These are phyloP conservation scores for Cladophialophora chaetospira DNA, from an alignment of 2,329 filamentous ascomycete genomes.

Conservation along the genomic window DNA sequence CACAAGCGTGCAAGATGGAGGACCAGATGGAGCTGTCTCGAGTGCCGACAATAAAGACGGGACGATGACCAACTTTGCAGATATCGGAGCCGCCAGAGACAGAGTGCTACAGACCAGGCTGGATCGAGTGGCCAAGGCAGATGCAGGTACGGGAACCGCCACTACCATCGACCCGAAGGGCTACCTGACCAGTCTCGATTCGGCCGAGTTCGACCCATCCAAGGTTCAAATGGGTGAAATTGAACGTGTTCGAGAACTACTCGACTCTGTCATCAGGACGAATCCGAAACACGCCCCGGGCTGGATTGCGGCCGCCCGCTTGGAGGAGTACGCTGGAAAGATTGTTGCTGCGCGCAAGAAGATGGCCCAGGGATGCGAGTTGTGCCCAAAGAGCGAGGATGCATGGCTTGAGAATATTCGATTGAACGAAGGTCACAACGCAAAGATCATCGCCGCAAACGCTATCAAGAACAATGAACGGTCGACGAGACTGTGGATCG, in stretches of 20 bases:
- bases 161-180: slow-evolving; percentile 94
- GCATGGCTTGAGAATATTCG: slow-evolving; percentile 96
- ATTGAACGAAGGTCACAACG: slow-evolving; percentile 87
- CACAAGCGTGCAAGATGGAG: slow-evolving; percentile 85
- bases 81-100: slow-evolving; percentile 93
- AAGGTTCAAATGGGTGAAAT: slow-evolving; percentile 91
- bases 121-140: slow-evolving; percentile 78
- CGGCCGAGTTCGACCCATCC: slow-evolving; percentile 74
- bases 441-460: slow-evolving; percentile 90
- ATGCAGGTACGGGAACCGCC: slow-evolving; percentile 73
- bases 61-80: slow-evolving; percentile 96
- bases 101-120: slow-evolving; percentile 94
- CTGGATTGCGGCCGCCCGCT: slow-evolving; percentile 89
- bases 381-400: slow-evolving; percentile 92
- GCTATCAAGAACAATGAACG: slow-evolving; percentile 89
- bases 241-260: slow-evolving; percentile 83
- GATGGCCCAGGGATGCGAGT: slow-evolving; percentile 83
- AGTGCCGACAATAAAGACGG: slow-evolving; percentile 64
- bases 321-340: slow-evolving; percentile 92
- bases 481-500: slow-evolving; percentile 88
- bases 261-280: slow-evolving; percentile 97
- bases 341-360: slow-evolving; percentile 84
- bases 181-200: slow-evolving; percentile 88
- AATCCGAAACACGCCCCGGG: slow-evolving; percentile 93
- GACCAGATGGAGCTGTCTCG: slow-evolving; percentile 50